phyloP scores from a whole-genome alignment of 2,329 filamentous ascomycete genomes.

The Thielaviopsis musarum region DNA sequence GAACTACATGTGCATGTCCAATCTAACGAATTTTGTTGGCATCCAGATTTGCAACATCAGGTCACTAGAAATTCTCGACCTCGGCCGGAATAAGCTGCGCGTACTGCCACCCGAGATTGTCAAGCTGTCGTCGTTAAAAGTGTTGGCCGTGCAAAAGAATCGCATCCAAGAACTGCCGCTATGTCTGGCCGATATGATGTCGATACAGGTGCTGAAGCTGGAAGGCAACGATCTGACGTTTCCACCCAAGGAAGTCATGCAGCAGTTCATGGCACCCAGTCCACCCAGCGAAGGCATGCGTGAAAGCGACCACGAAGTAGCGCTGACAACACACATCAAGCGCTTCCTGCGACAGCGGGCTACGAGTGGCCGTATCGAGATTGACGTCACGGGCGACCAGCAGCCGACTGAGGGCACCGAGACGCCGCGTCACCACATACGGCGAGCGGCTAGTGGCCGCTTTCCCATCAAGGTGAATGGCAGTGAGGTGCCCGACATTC shows the following conservation, averaged over 20 bases:
- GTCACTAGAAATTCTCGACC: constrained; percentile 80
- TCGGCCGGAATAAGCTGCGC: constrained; percentile 74
- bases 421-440: constrained; percentile 54
- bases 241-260: constrained; percentile 51
- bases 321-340: constrained; percentile 44
- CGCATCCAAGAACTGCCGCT: constrained; percentile 69
- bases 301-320: constrained; percentile 47
- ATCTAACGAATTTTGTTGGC: neutral
- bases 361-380: constrained; percentile 34
- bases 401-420: constrained; percentile 60
- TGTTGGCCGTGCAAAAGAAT: constrained; percentile 76
- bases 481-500: constrained; percentile 47
- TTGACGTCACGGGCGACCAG: constrained; percentile 41
- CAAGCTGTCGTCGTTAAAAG: constrained; percentile 70
- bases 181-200: constrained; percentile 77
- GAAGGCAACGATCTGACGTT: constrained; percentile 76
- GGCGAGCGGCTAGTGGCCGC: constrained; percentile 44
- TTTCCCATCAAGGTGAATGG: constrained; percentile 60
- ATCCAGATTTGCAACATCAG: constrained; percentile 66
- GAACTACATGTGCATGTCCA: neutral
- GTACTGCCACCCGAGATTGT: constrained; percentile 63
- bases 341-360: constrained; percentile 38
- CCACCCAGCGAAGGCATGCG: constrained; percentile 40
- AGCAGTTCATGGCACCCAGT: constrained; percentile 36
- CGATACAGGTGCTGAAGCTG: constrained; percentile 75